Base-by-base conservation (phyloP, 371 early-diverging fungal species). In the Apophysomyces trapeziformis region DNA sequence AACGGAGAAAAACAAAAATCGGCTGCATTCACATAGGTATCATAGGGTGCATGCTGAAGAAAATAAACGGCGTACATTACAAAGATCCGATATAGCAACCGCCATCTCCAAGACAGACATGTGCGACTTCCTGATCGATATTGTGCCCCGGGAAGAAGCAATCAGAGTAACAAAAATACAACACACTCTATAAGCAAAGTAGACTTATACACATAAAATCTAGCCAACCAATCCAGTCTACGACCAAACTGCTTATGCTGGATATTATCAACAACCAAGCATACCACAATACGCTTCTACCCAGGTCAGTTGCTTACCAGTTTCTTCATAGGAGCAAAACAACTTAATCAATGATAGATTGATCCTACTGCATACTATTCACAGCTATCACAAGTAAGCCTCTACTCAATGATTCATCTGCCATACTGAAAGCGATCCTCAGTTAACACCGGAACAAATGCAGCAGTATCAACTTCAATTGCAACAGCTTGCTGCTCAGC, bases 51-150 rank as follows among this genome's bases (percentile, higher is more conserved):
- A 97, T 67, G 96, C 99, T 0, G 99, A 99, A 77, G 99, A 99
- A 73, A 96, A 95, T 73, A 99, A 99, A 84, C 89, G 99, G 62
- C 89, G 99, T 50, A 99, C 99, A 5, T 75, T 99, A 58, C 99
- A 99, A 82, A 85, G 95, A 60, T 90, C 89, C 54, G 99, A 99
- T 74, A 93, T 99, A 44, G 93, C 96, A 11, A 89, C 91, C 21
- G 99, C 99, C 2, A 89, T 98, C 36, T 87, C 92, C 62, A 94
- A 96, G 72, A 90, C 95, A 16, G 99, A 99, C 68, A 91, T 94
- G 90, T 99, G 93, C 83, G 99, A 99, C 75, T 99, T 99, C 75
- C 78, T 99, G 69, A 98, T 99, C 67, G 99, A 99, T 76, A 95
- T 99, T 77, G 95, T 99, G 13, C 99, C 99, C 5, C 83, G 97